Conservation (phyloP, 257 asterid species). For the Perilla frutescens region DNA sequence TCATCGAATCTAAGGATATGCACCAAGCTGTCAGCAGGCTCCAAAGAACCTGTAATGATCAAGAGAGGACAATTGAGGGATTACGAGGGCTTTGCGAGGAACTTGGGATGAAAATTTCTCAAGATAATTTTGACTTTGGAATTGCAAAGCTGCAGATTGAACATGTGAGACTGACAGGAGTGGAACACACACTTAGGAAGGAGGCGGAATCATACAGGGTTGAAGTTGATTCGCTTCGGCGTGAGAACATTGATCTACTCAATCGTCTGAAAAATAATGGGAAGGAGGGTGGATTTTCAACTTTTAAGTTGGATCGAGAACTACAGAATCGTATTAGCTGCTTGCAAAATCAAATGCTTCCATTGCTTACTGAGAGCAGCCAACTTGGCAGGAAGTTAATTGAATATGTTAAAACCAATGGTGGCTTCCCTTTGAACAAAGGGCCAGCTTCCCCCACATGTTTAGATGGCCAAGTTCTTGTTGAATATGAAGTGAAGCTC, state of each 20-base stretch:
- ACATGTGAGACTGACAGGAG: slow-evolving; percentile 82
- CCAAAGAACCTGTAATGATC: slow-evolving; percentile 83
- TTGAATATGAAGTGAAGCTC: slow-evolving; percentile 88
- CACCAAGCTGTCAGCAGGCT: slow-evolving; percentile 78
- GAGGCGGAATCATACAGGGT: slow-evolving; percentile 77
- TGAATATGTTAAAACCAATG: slow-evolving; percentile 58
- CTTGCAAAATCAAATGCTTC: slow-evolving; percentile 80
- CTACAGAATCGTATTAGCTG: slow-evolving; percentile 68
- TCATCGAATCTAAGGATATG: slow-evolving; percentile 82
- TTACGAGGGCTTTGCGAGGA: slow-evolving; percentile 78
- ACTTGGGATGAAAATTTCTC: slow-evolving; percentile 61
- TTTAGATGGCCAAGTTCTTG: slow-evolving; percentile 62
- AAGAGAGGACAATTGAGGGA: slow-evolving; percentile 92
- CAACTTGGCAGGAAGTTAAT: slow-evolving; percentile 76
- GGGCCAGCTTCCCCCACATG: slow-evolving; percentile 42
- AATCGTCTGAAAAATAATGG: slow-evolving; percentile 71
- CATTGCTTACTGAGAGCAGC: slow-evolving; percentile 68
- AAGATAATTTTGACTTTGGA: slow-evolving; percentile 57
- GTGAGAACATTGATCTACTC: slow-evolving; percentile 81
- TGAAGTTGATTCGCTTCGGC: slow-evolving; percentile 82
- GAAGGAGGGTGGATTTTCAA: slow-evolving; percentile 70
- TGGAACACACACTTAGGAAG: slow-evolving; percentile 89
- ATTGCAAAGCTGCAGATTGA: slow-evolving; percentile 70
- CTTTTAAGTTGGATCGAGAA: slow-evolving; percentile 82
- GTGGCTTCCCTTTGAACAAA: slow-evolving; percentile 42